phyloP scores from a whole-genome alignment of 371 early-diverging fungal genomes.

The Batkoa obscura region DNA sequence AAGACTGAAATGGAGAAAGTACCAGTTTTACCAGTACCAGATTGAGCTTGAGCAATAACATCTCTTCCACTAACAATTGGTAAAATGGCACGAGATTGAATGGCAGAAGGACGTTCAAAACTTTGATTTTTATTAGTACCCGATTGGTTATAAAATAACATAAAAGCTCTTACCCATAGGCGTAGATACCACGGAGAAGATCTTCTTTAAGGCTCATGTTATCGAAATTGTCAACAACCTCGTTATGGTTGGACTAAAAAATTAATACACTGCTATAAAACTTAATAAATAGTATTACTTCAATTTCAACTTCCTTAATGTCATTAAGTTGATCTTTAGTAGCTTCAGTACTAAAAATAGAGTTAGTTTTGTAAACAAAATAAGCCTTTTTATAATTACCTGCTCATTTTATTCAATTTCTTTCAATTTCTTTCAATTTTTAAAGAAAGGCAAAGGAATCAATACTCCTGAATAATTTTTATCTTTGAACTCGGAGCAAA shows the following conservation, averaged over 20 bases:
- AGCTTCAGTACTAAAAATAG: background rate
- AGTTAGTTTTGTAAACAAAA: too few relatives aligned
- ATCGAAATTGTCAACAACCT: conserved; percentile 61
- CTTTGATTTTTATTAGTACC: conserved; percentile 11
- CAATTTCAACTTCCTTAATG: conserved; percentile 20
- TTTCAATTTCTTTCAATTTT: too few relatives aligned
- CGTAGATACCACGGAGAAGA: conserved; percentile 74
- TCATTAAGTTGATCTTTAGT: conserved; percentile 12
- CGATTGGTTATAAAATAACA: background rate
- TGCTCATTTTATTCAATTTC: too few relatives aligned
- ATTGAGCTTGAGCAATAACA: conserved; percentile 91
- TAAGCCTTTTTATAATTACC: too few relatives aligned
- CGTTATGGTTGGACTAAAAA: conserved; percentile 47
- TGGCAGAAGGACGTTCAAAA: conserved; percentile 78
- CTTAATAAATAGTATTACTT: conserved; percentile 11
- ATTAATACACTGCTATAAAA: background rate
- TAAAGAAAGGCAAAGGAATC: too few relatives aligned
- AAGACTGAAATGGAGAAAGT: conserved; percentile 86
- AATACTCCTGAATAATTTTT: too few relatives aligned
- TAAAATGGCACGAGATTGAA: conserved; percentile 84
- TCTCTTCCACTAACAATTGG: conserved; percentile 68
- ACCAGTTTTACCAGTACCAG: conserved; percentile 96
- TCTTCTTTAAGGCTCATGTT: conserved; percentile 65
- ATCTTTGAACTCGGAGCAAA: too few relatives aligned
- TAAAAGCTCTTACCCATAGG: conserved; percentile 42